phyloP scores from a whole-genome alignment of 371 early-diverging fungal species.

The Dinochytrium kinnereticum region DNA sequence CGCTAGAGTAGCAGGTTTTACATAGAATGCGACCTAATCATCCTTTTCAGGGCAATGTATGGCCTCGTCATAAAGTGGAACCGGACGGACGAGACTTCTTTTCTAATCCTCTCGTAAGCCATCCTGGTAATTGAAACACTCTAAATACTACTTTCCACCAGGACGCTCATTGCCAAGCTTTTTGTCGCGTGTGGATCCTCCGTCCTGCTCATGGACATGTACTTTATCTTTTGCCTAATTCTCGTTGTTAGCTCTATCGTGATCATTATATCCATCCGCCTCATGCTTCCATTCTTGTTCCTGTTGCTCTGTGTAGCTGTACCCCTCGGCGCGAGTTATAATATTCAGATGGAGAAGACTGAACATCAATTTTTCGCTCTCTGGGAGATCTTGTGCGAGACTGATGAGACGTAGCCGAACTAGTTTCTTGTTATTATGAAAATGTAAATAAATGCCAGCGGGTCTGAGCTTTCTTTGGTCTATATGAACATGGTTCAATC shows the following conservation, averaged over 20 bases:
- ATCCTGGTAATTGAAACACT: not conserved
- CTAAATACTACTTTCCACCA: not conserved
- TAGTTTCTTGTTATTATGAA: too few relatives aligned
- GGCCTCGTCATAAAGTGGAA: conserved; percentile 9
- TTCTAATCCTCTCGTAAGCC: conserved; percentile 7
- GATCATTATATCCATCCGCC: not conserved
- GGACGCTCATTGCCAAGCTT: not conserved
- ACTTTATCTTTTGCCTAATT: not conserved
- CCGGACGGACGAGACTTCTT: not conserved
- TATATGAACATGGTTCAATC: too few relatives aligned
- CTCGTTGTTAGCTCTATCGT: not conserved
- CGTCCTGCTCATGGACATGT: not conserved
- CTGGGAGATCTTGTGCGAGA: conserved; percentile 2
- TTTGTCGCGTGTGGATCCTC: not conserved
- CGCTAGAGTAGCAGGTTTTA: not conserved
- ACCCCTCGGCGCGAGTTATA: not conserved
- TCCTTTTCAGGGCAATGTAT: not conserved
- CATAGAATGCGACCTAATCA: not conserved
- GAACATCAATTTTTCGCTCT: conserved; percentile 7
- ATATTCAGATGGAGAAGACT: not conserved
- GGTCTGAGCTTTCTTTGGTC: too few relatives aligned
- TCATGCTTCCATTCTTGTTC: not conserved
- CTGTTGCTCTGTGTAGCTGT: not conserved
- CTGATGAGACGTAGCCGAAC: too few relatives aligned
- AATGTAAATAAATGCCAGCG: too few relatives aligned